A percentile compares a stretch with the other conserved stretches of the same genome.
Evolutionary conservation across 2,329 filamentous ascomycete species (phyloP).

Genomic region (Penicillium sp.): DNA sequence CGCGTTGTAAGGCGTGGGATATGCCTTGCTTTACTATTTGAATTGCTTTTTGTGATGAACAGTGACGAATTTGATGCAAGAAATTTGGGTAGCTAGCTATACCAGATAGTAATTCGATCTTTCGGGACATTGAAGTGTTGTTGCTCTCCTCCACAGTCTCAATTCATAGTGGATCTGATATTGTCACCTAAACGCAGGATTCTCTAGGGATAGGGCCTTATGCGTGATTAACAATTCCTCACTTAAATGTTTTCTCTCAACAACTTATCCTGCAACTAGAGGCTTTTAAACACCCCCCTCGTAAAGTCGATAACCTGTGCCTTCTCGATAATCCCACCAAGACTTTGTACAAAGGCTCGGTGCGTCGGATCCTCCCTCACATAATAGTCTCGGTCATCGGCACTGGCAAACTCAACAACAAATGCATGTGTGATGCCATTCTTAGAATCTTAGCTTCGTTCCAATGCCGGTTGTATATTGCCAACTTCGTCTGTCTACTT

Average conservation of each 20-base stretch:
- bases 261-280: neutral
- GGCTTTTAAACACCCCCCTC: conserved; percentile 24
- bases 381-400: conserved; percentile 69
- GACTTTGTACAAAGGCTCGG: conserved; percentile 56
- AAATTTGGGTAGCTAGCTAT: neutral
- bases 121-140: neutral
- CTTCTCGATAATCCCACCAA: conserved; percentile 35
- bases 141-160: neutral
- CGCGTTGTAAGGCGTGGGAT: neutral
- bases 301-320: conserved; percentile 41
- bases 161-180: no score
- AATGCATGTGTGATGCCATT: conserved; percentile 69
- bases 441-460: conserved; percentile 38
- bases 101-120: neutral
- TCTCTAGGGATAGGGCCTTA: no score
- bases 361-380: conserved; percentile 66
- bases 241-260: neutral
- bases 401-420: conserved; percentile 65
- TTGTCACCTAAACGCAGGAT: no score
- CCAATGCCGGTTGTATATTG: neutral
- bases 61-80: neutral
- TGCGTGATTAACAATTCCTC: no score
- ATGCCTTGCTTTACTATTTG: neutral
- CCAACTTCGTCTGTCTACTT: conserved; percentile 17
- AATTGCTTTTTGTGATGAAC: neutral